phyloP scores from a whole-genome alignment of 345 rosid genomes.

The Punica granatum region DNA sequence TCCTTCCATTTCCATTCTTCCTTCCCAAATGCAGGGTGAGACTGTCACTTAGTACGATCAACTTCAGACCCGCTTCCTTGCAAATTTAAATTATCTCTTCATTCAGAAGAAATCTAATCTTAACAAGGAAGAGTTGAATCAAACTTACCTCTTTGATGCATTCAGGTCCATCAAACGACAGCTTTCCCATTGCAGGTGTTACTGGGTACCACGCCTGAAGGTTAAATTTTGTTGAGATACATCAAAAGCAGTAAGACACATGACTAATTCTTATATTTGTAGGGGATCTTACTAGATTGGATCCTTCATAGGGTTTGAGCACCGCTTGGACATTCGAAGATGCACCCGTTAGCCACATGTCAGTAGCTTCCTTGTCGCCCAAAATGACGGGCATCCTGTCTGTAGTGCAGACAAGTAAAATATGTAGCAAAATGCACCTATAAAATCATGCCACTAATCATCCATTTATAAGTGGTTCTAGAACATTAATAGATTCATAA shows the following conservation, averaged over 20 bases:
- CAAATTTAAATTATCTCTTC: not conserved
- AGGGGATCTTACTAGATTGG: slow-evolving; percentile 58
- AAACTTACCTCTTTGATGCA: slow-evolving; percentile 64
- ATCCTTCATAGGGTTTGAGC: slow-evolving; percentile 60
- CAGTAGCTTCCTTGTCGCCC: slow-evolving; percentile 56
- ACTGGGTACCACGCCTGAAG: slow-evolving; percentile 79
- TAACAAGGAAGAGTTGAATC: slow-evolving; percentile 1
- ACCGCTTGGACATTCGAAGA: slow-evolving; percentile 36
- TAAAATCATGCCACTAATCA: not conserved
- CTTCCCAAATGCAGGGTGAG: not conserved
- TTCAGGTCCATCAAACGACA: slow-evolving; percentile 80
- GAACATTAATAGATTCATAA: not conserved
- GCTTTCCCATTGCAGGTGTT: slow-evolving; percentile 79
- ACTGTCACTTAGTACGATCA: not conserved
- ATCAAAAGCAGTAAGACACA: not conserved
- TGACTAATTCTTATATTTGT: slow-evolving; percentile 1
- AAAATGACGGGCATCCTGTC: slow-evolving; percentile 94
- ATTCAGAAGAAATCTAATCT: not conserved
- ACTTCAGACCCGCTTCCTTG: not conserved
- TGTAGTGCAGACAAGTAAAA: slow-evolving; percentile 15
- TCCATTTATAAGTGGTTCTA: not conserved
- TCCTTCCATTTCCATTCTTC: not conserved
- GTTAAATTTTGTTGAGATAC: slow-evolving; percentile 6
- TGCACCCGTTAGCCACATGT: slow-evolving; percentile 60
- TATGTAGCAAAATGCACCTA: not conserved